Percentiles rank a stretch among this genome's conserved stretches.
Evolutionary conservation across 179 eudicot genomes (phyloP).

Genomic region (Spergularia azorica): DNA sequence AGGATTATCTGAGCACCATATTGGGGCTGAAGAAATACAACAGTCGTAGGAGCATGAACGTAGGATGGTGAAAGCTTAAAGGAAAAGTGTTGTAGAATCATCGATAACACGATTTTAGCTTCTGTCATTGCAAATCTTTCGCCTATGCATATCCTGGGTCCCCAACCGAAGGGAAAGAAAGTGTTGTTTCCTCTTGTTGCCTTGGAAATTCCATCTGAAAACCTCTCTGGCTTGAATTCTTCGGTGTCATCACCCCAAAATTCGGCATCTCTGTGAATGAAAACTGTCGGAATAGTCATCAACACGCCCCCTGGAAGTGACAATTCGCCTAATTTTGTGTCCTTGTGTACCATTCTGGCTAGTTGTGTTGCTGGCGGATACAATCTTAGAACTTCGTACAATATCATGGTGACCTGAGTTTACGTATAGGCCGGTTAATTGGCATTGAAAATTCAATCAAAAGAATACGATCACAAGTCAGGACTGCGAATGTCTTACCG

Average conservation of each 20-base stretch:
- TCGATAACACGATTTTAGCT: constrained; percentile 31
- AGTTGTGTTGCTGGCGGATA: constrained; percentile 27
- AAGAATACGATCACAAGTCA: neutral
- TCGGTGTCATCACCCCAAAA: constrained; percentile 35
- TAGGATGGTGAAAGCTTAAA: constrained; percentile 37
- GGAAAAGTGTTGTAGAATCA: constrained; percentile 34
- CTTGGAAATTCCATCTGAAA: constrained; percentile 34
- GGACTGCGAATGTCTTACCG: constrained; percentile 24
- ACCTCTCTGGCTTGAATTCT: constrained; percentile 35
- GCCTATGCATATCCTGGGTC: constrained; percentile 36
- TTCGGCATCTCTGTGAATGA: constrained; percentile 22
- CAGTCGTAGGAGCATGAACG: constrained; percentile 28
- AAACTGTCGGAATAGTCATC: constrained; percentile 10
- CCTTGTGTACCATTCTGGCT: constrained; percentile 17
- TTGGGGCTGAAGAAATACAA: constrained; percentile 27
- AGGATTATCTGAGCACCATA: constrained; percentile 34
- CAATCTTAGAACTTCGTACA: constrained; percentile 34
- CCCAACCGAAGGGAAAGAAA: constrained; percentile 34
- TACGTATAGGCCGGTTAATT: neutral
- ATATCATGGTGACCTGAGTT: constrained; percentile 35
- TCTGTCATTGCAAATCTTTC: constrained; percentile 31
- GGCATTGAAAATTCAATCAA: neutral
- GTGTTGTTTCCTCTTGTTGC: constrained; percentile 29
- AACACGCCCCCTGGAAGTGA: constrained; percentile 26
- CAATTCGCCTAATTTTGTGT: constrained; percentile 27